phyloP scores from a whole-genome alignment of 495 filamentous ascomycete species.

The Xylaria bambusicola region DNA sequence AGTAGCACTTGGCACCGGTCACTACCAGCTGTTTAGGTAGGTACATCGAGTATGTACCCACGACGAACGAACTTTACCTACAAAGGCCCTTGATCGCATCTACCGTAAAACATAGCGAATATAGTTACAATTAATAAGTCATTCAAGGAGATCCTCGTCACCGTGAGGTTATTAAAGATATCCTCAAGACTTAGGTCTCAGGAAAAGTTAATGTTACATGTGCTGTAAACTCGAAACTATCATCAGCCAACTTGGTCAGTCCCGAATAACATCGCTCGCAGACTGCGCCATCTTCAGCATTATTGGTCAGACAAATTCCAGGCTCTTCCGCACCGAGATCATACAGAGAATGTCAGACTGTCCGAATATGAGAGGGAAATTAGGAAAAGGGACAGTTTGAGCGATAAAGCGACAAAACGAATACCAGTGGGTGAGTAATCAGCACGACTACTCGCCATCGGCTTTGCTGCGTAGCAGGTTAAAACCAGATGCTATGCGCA shows the following conservation, averaged over 20 bases:
- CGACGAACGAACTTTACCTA: no score
- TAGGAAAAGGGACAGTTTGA: neutral
- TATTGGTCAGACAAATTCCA: neutral
- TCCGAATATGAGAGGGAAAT: neutral
- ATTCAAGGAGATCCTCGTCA: constrained; percentile 7
- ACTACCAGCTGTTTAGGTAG: neutral
- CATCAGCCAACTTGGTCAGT: neutral
- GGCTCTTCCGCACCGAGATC: neutral
- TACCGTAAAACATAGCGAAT: no score
- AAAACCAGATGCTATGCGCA: neutral
- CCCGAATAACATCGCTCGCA: neutral
- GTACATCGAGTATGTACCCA: no score
- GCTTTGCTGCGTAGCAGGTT: neutral
- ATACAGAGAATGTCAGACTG: neutral
- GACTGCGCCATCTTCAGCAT: constrained; percentile 6
- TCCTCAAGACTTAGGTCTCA: neutral
- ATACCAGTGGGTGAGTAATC: neutral
- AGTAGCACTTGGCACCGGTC: neutral
- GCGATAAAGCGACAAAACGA: neutral
- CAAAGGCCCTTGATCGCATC: no score
- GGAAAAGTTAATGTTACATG: constrained; percentile 13
- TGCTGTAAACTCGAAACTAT: neutral
- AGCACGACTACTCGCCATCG: neutral
- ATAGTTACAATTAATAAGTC: no score
- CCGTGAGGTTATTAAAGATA: constrained; percentile 11